Conservation (phyloP, 2,329 filamentous ascomycete genomes). For the Chrysoporthe puriensis region DNA sequence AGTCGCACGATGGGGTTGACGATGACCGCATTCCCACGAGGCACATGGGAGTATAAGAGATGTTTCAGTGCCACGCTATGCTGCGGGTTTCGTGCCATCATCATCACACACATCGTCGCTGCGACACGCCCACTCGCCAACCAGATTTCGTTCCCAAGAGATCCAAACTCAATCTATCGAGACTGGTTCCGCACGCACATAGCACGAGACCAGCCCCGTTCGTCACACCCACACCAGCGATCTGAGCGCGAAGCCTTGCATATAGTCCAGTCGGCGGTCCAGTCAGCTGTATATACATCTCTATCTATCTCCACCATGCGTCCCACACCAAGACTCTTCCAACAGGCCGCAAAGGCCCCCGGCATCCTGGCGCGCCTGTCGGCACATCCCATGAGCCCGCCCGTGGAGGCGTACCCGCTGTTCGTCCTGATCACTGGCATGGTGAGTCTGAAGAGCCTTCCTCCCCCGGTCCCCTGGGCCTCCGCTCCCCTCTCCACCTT, state of each 20-base stretch:
- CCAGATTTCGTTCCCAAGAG: too few species aligned
- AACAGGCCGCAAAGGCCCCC: constrained; percentile 19
- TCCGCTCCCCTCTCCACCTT: neutral
- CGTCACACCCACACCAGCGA: too few species aligned
- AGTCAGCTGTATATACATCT: neutral
- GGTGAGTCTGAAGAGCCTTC: constrained; percentile 7
- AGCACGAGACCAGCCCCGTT: too few species aligned
- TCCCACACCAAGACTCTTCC: constrained; percentile 27
- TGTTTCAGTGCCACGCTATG: neutral
- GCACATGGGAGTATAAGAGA: constrained; percentile 16
- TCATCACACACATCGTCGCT: too few species aligned
- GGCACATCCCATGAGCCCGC: constrained; percentile 26
- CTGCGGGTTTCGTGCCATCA: too few species aligned
- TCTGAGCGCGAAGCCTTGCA: too few species aligned
- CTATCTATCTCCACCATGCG: constrained; percentile 12
- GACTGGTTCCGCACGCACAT: too few species aligned
- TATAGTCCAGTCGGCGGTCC: neutral
- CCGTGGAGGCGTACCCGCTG: constrained; percentile 25
- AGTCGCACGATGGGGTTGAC: constrained; percentile 16
- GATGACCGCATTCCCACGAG: neutral
- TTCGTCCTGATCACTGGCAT: constrained; percentile 26
- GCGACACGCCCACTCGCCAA: too few species aligned
- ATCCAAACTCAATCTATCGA: too few species aligned
- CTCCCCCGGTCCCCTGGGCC: too few species aligned
- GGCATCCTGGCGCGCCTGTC: constrained; percentile 21